A percentile compares a stretch with the other conserved stretches of the same genome.
Evolutionary conservation across 2,329 filamentous ascomycete genomes (phyloP).

Genomic region (Pseudonectria buxi): DNA sequence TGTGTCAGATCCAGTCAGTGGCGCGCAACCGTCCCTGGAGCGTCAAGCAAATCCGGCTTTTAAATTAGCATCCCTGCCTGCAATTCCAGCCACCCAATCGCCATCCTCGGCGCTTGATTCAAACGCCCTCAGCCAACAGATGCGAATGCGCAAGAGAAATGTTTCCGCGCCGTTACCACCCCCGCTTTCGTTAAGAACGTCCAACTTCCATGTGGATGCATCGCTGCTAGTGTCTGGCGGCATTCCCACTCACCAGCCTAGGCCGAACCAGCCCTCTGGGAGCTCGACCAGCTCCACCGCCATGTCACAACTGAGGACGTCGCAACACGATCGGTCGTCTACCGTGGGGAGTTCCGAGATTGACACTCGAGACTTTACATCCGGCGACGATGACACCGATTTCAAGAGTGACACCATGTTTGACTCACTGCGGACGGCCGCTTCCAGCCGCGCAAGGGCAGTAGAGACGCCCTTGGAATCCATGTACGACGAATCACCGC

Average conservation of each 20-base stretch:
- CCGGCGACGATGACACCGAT: conserved; percentile 69
- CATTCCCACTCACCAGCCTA: conserved; percentile 29
- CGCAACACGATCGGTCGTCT: conserved; percentile 36
- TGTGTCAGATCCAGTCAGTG: conserved; percentile 44
- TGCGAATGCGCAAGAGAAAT: conserved; percentile 34
- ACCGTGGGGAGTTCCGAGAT: conserved; percentile 65
- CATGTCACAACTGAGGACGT: conserved; percentile 31
- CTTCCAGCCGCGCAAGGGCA: conserved; percentile 58
- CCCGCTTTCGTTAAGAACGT: conserved; percentile 42
- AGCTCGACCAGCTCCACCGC: conserved; percentile 36
- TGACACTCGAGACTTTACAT: conserved; percentile 57
- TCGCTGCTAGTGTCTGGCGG: conserved; percentile 37
- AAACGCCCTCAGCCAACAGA: conserved; percentile 17
- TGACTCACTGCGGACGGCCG: conserved; percentile 67
- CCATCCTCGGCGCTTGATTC: conserved; percentile 15
- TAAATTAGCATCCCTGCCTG: conserved; percentile 18
- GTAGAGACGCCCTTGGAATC: conserved; percentile 68
- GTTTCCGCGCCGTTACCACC: conserved; percentile 47
- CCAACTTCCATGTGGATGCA: conserved; percentile 49
- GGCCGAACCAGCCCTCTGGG: conserved; percentile 37
- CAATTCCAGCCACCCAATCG: conserved; percentile 16
- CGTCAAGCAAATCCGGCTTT: conserved; percentile 19
- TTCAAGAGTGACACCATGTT: conserved; percentile 71
- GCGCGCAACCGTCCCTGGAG: conserved; percentile 24
- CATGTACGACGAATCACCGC: conserved; percentile 74